A percentile compares a stretch with the other conserved stretches of the same genome.
These are phyloP conservation scores for Microcos paniculata DNA, from an alignment of 345 rosid species.

Conservation along the genomic window DNA sequence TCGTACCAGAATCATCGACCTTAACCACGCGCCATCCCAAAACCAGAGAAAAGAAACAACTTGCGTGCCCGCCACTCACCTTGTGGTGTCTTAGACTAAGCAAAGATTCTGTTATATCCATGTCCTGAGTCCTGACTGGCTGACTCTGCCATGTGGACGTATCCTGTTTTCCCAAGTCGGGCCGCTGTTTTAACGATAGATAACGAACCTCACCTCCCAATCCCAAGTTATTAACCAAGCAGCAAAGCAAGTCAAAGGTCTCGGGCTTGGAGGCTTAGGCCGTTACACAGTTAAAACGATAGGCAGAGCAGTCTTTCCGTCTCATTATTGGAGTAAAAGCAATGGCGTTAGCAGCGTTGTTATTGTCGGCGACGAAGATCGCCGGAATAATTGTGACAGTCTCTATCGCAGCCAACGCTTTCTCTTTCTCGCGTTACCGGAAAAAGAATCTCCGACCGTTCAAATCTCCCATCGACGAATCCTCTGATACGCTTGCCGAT, in stretches of 20 bases:
- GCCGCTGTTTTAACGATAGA: background rate
- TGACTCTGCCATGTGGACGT: background rate
- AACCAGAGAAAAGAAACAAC: background rate
- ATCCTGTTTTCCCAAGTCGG: background rate
- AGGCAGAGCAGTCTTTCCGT: no score
- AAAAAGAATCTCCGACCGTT: constrained; percentile 49
- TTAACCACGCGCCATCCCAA: background rate
- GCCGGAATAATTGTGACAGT: constrained; percentile 63
- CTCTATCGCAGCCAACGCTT: constrained; percentile 75
- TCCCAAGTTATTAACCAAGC: background rate
- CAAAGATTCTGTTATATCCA: background rate
- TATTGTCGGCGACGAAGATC: constrained; percentile 58
- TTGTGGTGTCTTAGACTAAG: background rate
- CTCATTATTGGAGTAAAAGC: no score
- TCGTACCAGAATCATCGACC: background rate
- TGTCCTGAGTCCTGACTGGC: no score
- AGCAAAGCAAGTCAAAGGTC: no score
- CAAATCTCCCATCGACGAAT: constrained; percentile 75
- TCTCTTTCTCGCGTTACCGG: constrained; percentile 71
- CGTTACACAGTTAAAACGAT: no score
- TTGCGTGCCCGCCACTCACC: background rate
- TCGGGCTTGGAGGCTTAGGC: no score
- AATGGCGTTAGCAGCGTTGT: constrained; percentile 47
- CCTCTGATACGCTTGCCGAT: constrained; percentile 66
- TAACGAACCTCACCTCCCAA: background rate